Evolutionary conservation across 352 stramenopile species (phyloP).

Genomic region (Phytopythium delawarense): DNA sequence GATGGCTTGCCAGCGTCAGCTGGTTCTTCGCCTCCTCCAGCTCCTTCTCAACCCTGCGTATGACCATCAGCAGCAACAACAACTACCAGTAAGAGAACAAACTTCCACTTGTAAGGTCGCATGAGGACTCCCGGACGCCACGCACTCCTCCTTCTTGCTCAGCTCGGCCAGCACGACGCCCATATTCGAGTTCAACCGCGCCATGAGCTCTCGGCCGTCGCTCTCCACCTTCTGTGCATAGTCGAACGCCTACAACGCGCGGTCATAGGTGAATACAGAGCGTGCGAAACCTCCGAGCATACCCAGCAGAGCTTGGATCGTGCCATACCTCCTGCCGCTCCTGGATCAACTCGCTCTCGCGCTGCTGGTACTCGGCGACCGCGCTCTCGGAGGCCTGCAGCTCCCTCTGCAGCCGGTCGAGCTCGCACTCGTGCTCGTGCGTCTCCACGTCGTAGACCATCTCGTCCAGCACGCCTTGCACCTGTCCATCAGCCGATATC

Average conservation of each 20-base stretch:
- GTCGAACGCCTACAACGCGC: conserved; percentile 38
- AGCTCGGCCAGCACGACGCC: conserved; percentile 50
- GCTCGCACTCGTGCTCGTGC: conserved; percentile 52
- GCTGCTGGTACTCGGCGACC: conserved; percentile 47
- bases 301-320: not conserved
- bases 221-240: conserved; percentile 47
- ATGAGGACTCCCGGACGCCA: not conserved
- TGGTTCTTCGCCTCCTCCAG: conserved; percentile 54
- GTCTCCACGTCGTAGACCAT: conserved; percentile 85
- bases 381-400: conserved; percentile 26
- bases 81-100: not conserved
- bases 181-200: conserved; percentile 46
- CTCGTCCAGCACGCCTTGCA: conserved; percentile 64
- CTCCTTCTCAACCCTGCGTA: conserved; percentile 54
- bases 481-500: conserved; percentile 18
- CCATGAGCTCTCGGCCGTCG: conserved; percentile 36
- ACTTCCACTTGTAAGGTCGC: not conserved
- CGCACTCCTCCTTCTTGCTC: conserved; percentile 58
- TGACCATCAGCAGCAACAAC: not conserved
- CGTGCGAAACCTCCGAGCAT: too few relatives aligned
- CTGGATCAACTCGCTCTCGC: conserved; percentile 53
- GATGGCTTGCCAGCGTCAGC: conserved; percentile 36
- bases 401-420: conserved; percentile 29
- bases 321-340: conserved; percentile 50
- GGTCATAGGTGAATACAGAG: not conserved